Evolutionary conservation across 2,329 filamentous ascomycete species (phyloP), one percentile per base, ranked within the genome.

Genomic region (Bipolaris zeicola): DNA sequence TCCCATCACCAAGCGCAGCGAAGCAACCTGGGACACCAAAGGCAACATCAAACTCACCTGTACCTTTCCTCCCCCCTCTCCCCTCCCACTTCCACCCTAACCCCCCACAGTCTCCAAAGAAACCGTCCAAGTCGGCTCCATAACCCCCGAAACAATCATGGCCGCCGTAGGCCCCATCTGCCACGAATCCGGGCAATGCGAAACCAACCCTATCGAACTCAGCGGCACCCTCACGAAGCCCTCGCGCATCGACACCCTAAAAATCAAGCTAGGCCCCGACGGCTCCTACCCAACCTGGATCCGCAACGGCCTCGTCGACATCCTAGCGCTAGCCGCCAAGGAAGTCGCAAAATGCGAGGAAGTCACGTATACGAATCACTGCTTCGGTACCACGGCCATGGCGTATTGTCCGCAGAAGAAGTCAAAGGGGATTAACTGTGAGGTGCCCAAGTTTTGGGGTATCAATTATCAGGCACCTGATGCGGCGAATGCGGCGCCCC

Each of bases 101-200:
- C 31, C 3, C n/a, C 2, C 26, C 1, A 34, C 75, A 60, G 60
- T 64, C 51, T 60, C 55, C 18, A 53, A 5, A 79, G 76, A 60
- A 44, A 60, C 55, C 31, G 52, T 63, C 16, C 52, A 54, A 24
- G 50, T 65, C 37, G 37, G 60, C 42, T 42, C 37, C 43, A 42
- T 63, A 31, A 54, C 38, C 18, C 51, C 58, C 51, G 58, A 65
- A 26, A 49, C 49, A 39, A 61, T 65, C 44, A 61, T 65, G 38
- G 50, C 6, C 16, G 45, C 45, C 24, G 18, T 65, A 2, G 34
- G 13, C 18, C 52, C 48, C 24, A 57, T 55, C 39, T 65, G 62
- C 56, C 62, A 65, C 46, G 46, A 48, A 38, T 50, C 60, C 4
- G 60, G 60, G 13, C 52, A 58, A 41, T 65, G 62, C 47, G 62